Conservation (phyloP, 2,329 filamentous ascomycete genomes). For the Cercospora citrullina region DNA sequence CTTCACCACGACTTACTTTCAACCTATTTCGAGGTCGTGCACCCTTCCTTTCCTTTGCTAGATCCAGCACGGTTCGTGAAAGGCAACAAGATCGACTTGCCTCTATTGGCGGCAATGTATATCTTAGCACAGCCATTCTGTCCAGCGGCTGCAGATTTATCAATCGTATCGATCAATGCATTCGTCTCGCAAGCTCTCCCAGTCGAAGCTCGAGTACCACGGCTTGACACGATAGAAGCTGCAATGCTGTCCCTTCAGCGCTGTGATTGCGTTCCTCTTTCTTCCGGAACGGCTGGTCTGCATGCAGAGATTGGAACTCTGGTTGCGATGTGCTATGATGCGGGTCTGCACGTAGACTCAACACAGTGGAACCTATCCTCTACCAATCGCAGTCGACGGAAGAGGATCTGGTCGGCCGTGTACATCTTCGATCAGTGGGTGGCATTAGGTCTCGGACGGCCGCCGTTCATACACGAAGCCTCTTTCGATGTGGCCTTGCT, state of each 20-base stretch:
- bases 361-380: conserved; percentile 25
- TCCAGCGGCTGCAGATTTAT: conserved; percentile 15
- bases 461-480: conserved; percentile 27
- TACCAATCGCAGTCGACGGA: conserved; percentile 22
- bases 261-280: conserved; percentile 22
- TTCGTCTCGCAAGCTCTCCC: conserved; percentile 28
- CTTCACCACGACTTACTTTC: conserved; percentile 28
- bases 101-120: conserved; percentile 28
- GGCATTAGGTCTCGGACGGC: conserved; percentile 27
- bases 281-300: conserved; percentile 22
- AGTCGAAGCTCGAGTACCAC: conserved; percentile 22
- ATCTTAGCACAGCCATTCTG: conserved; percentile 27
- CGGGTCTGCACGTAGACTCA: conserved; percentile 28
- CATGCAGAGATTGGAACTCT: conserved; percentile 26
- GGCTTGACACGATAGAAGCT: conserved; percentile 28
- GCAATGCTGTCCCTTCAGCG: conserved; percentile 25
- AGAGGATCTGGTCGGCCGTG: conserved; percentile 29
- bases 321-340: conserved; percentile 27
- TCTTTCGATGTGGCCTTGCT: conserved; percentile 23
- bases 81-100: conserved; percentile 29
- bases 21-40: conserved; percentile 29
- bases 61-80: conserved; percentile 27
- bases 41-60: conserved; percentile 28
- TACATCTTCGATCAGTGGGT: conserved; percentile 29
- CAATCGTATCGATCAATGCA: conserved; percentile 16